These are phyloP conservation scores for Ascocoryne sarcoides DNA, from an alignment of 2,329 filamentous ascomycete species.

Conservation along the genomic window DNA sequence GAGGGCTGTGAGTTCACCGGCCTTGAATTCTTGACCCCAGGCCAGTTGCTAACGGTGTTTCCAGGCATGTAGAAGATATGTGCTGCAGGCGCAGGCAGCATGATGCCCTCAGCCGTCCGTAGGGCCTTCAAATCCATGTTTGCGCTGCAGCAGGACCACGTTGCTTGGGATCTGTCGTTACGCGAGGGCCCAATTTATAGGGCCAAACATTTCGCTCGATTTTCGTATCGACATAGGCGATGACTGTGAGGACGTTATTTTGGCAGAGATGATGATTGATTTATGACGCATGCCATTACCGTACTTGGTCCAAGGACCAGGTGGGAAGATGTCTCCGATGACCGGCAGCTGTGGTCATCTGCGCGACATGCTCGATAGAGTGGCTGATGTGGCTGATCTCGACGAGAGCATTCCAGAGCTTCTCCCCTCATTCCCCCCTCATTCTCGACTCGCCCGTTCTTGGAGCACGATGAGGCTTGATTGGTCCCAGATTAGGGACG, in stretches of 20 bases:
- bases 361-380: constrained; percentile 11
- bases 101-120: neutral
- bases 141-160: too few species aligned
- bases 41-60: constrained; percentile 7
- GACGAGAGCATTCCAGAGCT: too few species aligned
- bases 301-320: too few species aligned
- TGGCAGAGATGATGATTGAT: neutral
- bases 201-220: too few species aligned
- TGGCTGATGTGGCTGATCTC: constrained; percentile 2
- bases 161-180: too few species aligned
- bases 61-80: constrained; percentile 26
- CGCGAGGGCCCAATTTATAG: too few species aligned
- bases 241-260: too few species aligned
- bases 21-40: neutral
- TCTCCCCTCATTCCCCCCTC: neutral
- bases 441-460: constrained; percentile 1
- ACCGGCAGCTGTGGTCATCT: constrained; percentile 11
- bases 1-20: constrained; percentile 43
- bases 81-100: constrained; percentile 9
- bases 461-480: constrained; percentile 10
- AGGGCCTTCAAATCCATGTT: too few species aligned
- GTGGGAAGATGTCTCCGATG: constrained; percentile 10
- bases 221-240: too few species aligned
- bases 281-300: neutral
- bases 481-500: constrained; percentile 2